These are phyloP conservation scores for Aspergillus pseudoviridinutans DNA, from an alignment of 2,329 filamentous ascomycete species.

Conservation along the genomic window DNA sequence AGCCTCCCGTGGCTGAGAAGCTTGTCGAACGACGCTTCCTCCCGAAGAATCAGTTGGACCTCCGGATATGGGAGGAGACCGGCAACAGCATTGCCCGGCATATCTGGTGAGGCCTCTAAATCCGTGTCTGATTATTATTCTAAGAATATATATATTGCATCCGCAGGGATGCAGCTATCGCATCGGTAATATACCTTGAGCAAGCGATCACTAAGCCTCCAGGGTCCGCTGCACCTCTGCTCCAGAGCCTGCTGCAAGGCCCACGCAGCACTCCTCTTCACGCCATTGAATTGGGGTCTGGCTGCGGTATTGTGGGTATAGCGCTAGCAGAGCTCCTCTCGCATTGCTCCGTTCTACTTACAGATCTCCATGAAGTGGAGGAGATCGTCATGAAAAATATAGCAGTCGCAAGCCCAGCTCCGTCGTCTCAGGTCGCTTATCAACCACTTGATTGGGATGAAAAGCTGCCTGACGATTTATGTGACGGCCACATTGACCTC, in stretches of 20 bases:
- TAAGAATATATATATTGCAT: slow-evolving; percentile 8
- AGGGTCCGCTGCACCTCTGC: slow-evolving; percentile 18
- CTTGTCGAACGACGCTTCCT: slow-evolving; percentile 54
- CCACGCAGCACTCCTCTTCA: slow-evolving; percentile 36
- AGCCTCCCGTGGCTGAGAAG: slow-evolving; percentile 44
- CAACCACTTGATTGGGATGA: slow-evolving; percentile 62
- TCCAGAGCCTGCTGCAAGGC: slow-evolving; percentile 31
- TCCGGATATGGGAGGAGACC: slow-evolving; percentile 64
- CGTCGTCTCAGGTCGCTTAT: slow-evolving; percentile 45
- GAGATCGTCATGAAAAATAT: slow-evolving; percentile 59
- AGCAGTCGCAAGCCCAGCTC: slow-evolving; percentile 38
- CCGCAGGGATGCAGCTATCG: slow-evolving; percentile 55
- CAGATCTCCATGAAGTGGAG: slow-evolving; percentile 62
- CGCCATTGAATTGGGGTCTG: slow-evolving; percentile 63
- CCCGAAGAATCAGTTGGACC: slow-evolving; percentile 34
- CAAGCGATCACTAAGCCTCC: slow-evolving; percentile 34
- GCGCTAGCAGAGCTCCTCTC: slow-evolving; percentile 54
- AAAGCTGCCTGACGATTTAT: slow-evolving; percentile 43
- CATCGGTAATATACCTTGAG: slow-evolving; percentile 52
- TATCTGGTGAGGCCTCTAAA: slow-evolving; percentile 53
- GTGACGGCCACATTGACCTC: slow-evolving; percentile 48
- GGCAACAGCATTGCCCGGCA: slow-evolving; percentile 70
- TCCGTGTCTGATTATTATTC: neutral
- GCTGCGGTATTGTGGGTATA: slow-evolving; percentile 66
- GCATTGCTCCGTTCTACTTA: slow-evolving; percentile 55